Evolutionary conservation across 768 basidiomycete species (phyloP).

Genomic region (Pleurotus tuoliensis): DNA sequence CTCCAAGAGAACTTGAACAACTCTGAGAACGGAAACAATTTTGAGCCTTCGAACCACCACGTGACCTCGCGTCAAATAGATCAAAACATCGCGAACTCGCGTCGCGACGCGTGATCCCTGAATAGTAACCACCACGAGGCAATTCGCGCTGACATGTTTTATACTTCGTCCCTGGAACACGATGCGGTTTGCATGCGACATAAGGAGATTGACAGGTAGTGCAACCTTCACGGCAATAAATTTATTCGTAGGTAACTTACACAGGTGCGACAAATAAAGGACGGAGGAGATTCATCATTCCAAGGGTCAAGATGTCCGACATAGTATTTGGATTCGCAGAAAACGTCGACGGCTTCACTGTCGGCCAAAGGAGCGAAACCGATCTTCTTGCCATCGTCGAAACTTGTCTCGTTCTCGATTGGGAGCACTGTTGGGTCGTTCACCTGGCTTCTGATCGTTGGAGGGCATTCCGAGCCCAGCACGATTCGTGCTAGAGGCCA

Average conservation of each 20-base stretch:
- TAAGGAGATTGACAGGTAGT: too few relatives aligned
- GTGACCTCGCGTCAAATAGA: constrained; percentile 11
- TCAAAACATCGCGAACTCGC: constrained; percentile 10
- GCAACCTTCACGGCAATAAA: too few relatives aligned
- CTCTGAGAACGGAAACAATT: constrained; percentile 11
- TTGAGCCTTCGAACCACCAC: constrained; percentile 19
- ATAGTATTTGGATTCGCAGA: not conserved
- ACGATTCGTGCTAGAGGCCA: constrained; percentile 37
- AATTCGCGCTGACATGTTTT: too few relatives aligned
- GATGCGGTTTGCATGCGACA: too few relatives aligned
- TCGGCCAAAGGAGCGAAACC: not conserved
- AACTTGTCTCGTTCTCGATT: constrained; percentile 33
- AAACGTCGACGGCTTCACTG: not conserved
- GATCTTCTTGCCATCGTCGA: constrained; percentile 32
- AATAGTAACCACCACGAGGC: constrained; percentile 2
- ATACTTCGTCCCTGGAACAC: too few relatives aligned
- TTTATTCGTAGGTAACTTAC: too few relatives aligned
- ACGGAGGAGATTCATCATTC: not conserved
- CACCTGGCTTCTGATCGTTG: constrained; percentile 16
- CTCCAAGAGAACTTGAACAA: constrained; percentile 19
- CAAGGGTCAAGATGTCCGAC: not conserved
- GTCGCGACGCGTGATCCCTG: constrained; percentile 6
- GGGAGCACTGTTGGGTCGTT: constrained; percentile 27
- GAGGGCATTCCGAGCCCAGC: constrained; percentile 52
- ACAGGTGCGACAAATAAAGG: too few relatives aligned